These are phyloP conservation scores for Lathyrus aphaca DNA, from an alignment of 306 rosid species.

Conservation along the genomic window DNA sequence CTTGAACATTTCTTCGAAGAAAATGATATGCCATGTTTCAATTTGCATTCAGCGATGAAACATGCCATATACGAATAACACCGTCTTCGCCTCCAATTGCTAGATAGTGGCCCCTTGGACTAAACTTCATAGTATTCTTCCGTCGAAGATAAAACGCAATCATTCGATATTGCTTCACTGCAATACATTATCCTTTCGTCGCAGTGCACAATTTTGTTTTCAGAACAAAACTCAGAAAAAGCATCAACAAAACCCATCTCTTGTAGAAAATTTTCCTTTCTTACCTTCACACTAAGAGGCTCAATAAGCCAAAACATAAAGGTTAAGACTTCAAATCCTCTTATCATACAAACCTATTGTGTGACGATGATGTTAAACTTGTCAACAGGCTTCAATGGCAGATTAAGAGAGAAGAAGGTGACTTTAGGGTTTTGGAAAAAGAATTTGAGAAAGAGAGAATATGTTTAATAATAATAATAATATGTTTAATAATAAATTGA, in stretches of 20 bases:
- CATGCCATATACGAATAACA: slow-evolving; percentile 72
- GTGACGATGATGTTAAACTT: no score
- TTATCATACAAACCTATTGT: no score
- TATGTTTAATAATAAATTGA: no score
- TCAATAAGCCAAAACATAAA: slow-evolving; percentile 79
- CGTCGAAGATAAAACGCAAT: slow-evolving; percentile 24
- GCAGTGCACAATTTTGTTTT: slow-evolving; percentile 32
- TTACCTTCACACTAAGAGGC: slow-evolving; percentile 74
- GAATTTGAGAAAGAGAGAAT: no score
- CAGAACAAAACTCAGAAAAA: slow-evolving; percentile 14
- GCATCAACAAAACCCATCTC: slow-evolving; percentile 57
- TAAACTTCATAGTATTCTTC: slow-evolving; percentile 78
- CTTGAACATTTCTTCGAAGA: slow-evolving; percentile 56
- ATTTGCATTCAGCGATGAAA: slow-evolving; percentile 43
- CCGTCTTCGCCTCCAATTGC: slow-evolving; percentile 99
- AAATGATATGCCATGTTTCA: slow-evolving; percentile 47
- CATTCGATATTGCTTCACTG: slow-evolving; percentile 52
- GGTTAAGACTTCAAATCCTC: no score
- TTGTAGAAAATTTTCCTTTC: slow-evolving; percentile 62
- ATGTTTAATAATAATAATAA: no score
- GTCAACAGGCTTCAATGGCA: no score
- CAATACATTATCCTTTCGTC: slow-evolving; percentile 51
- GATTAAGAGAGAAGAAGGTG: no score
- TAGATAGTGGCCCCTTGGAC: slow-evolving; percentile 77
- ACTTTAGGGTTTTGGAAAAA: no score